A percentile compares a stretch with the other conserved stretches of the same genome.
Evolutionary conservation across 1,284 basidiomycete species (phyloP).

Genomic region (Athelia sp.): DNA sequence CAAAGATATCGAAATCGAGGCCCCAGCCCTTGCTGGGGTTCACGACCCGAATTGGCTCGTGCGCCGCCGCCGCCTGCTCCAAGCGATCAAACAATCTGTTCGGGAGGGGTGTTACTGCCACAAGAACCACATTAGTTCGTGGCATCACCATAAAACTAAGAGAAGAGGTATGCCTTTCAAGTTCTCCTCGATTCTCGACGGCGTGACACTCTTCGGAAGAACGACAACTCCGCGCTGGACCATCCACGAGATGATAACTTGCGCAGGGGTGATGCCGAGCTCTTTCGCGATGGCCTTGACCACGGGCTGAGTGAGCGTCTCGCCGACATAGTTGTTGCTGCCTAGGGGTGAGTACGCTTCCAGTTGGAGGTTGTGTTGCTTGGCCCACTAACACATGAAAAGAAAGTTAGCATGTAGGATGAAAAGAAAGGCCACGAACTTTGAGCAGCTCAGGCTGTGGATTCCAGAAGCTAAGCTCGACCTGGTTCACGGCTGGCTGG

Average conservation of each 20-base stretch:
- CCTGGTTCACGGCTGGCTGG: slow-evolving; percentile 76
- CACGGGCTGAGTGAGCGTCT: slow-evolving; percentile 50
- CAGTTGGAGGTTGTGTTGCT: slow-evolving; percentile 59
- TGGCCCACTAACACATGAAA: slow-evolving; percentile 43
- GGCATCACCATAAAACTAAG: too few species aligned
- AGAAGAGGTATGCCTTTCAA: too few species aligned
- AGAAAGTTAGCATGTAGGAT: too few species aligned
- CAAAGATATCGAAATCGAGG: slow-evolving; percentile 58
- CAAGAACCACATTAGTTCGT: too few species aligned
- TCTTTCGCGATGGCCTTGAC: slow-evolving; percentile 59
- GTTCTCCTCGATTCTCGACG: slow-evolving; percentile 70
- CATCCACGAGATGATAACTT: slow-evolving; percentile 77
- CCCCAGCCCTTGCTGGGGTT: slow-evolving; percentile 64
- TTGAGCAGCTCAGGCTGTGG: slow-evolving; percentile 79
- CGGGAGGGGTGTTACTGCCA: slow-evolving; percentile 32
- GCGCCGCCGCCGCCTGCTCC: slow-evolving; percentile 53
- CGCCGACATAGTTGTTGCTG: slow-evolving; percentile 51
- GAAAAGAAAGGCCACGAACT: slow-evolving; percentile 34
- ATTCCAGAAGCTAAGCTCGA: slow-evolving; percentile 80
- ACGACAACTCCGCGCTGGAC: slow-evolving; percentile 76
- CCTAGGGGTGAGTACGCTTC: slow-evolving; percentile 82
- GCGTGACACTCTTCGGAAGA: slow-evolving; percentile 77
- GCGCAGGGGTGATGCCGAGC: slow-evolving; percentile 71
- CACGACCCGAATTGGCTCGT: slow-evolving; percentile 46
- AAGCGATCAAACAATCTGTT: slow-evolving; percentile 51